Conservation (phyloP, 2,329 filamentous ascomycete species). For the Aureobasidium lini region DNA sequence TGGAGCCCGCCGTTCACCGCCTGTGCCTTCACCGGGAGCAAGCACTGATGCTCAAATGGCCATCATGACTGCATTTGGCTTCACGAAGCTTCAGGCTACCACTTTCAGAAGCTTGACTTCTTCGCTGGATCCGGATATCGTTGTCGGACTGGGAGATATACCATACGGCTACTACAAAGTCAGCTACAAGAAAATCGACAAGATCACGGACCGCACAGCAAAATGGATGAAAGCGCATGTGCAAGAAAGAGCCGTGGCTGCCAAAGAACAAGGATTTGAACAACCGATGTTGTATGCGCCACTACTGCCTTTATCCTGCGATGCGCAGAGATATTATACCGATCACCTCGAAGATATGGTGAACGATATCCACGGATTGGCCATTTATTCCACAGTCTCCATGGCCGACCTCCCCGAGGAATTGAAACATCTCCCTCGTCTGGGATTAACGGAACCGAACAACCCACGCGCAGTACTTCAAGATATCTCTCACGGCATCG, state of each 20-base stretch:
- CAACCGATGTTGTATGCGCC: slow-evolving; percentile 53
- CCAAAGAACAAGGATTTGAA: neutral
- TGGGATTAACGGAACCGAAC: slow-evolving; percentile 63
- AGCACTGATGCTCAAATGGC: slow-evolving; percentile 52
- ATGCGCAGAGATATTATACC: slow-evolving; percentile 74
- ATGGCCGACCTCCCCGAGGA: slow-evolving; percentile 57
- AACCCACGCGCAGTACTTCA: slow-evolving; percentile 71
- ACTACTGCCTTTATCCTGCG: slow-evolving; percentile 66
- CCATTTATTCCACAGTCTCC: slow-evolving; percentile 68
- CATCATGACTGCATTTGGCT: slow-evolving; percentile 81
- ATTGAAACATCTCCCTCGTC: slow-evolving; percentile 58
- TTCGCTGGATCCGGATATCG: slow-evolving; percentile 69
- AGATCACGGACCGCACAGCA: slow-evolving; percentile 82
- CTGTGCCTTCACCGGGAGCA: slow-evolving; percentile 60
- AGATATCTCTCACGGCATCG: slow-evolving; percentile 68
- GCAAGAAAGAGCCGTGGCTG: slow-evolving; percentile 16
- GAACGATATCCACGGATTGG: slow-evolving; percentile 57
- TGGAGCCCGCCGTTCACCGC: slow-evolving; percentile 68
- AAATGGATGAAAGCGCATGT: slow-evolving; percentile 69
- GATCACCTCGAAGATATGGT: slow-evolving; percentile 59
- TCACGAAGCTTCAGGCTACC: slow-evolving; percentile 59
- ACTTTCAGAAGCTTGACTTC: slow-evolving; percentile 61
- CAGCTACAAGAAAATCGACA: slow-evolving; percentile 60
- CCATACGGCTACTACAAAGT: slow-evolving; percentile 45
- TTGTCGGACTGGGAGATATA: slow-evolving; percentile 68